Conservation (phyloP, 1,284 basidiomycete species). For the Ustilago cynodontis region DNA sequence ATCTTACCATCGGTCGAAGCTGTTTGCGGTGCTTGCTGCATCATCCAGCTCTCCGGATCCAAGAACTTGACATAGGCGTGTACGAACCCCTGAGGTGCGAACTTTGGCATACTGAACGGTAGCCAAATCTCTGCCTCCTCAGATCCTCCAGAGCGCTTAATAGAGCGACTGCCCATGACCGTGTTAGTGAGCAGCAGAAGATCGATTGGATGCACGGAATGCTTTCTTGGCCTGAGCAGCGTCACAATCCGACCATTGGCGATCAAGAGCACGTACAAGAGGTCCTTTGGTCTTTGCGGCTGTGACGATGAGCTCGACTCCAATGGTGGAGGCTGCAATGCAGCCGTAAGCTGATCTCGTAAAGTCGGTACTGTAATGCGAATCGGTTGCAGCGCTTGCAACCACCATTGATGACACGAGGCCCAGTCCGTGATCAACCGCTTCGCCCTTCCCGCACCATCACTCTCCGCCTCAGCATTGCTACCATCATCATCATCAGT, state of each 20-base stretch:
- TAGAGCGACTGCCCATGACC: constrained; percentile 76
- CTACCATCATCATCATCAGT: constrained; percentile 10
- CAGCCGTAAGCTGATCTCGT: constrained; percentile 73
- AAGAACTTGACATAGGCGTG: constrained; percentile 90
- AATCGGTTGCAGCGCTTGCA: constrained; percentile 82
- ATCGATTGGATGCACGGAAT: constrained; percentile 86
- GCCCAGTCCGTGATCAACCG: constrained; percentile 35
- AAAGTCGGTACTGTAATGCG: constrained; percentile 75
- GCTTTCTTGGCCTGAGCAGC: constrained; percentile 87
- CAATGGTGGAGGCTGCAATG: constrained; percentile 46
- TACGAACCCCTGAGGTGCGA: constrained; percentile 88
- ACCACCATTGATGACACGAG: constrained; percentile 76
- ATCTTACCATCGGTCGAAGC: constrained; percentile 9
- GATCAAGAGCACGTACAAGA: constrained; percentile 89
- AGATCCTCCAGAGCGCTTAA: constrained; percentile 52
- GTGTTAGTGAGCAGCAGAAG: constrained; percentile 70
- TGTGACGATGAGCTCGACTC: constrained; percentile 19
- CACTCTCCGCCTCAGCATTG: background rate
- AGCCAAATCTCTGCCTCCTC: constrained; percentile 86
- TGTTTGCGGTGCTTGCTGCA: background rate
- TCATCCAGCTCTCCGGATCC: constrained; percentile 47
- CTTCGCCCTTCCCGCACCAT: background rate
- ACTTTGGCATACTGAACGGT: constrained; percentile 94
- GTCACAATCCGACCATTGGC: constrained; percentile 85
- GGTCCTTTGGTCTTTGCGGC: constrained; percentile 76